Conservation (phyloP, 1,139 yeast species). For the Yamadazyma trypodendri region DNA sequence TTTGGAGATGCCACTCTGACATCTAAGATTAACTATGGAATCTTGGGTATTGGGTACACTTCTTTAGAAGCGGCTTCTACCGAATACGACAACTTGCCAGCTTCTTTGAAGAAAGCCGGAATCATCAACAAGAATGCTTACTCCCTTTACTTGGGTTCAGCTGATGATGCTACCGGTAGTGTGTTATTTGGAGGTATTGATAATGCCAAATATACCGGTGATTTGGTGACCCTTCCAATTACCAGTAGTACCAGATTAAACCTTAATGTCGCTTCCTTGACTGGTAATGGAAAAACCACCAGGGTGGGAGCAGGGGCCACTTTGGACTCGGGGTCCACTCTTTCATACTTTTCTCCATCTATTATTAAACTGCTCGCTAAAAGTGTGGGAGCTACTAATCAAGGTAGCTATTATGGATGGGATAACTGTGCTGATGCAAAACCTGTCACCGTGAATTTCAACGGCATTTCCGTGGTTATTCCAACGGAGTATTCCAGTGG, state of each 20-base stretch:
- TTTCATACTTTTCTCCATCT: constrained; percentile 23
- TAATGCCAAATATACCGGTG: constrained; percentile 44
- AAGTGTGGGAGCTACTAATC: constrained; percentile 8
- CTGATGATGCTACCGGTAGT: constrained; percentile 30
- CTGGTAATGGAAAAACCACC: constrained; percentile 14
- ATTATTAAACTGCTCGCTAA: constrained; percentile 20
- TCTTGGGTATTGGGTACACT: constrained; percentile 42
- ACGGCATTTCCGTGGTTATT: constrained; percentile 30
- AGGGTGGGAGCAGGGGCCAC: constrained; percentile 22
- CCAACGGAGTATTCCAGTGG: constrained; percentile 15
- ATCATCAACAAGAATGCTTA: constrained; percentile 27
- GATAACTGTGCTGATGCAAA: constrained; percentile 7
- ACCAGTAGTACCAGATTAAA: constrained; percentile 21
- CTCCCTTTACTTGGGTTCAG: constrained; percentile 30
- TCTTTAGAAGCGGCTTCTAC: constrained; percentile 9
- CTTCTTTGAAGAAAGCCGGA: constrained; percentile 25
- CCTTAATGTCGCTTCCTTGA: constrained; percentile 20
- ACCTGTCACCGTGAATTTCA: constrained; percentile 28
- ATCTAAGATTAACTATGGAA: constrained; percentile 25
- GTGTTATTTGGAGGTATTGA: constrained; percentile 54
- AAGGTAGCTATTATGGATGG: constrained; percentile 8
- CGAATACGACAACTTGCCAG: constrained; percentile 28
- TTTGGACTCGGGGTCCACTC: constrained; percentile 31
- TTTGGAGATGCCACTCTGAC: constrained; percentile 10
- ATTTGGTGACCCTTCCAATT: constrained; percentile 20